These are phyloP conservation scores for Pseudopyrenochaeta lycopersici DNA, from an alignment of 2,329 filamentous ascomycete species.

Conservation along the genomic window DNA sequence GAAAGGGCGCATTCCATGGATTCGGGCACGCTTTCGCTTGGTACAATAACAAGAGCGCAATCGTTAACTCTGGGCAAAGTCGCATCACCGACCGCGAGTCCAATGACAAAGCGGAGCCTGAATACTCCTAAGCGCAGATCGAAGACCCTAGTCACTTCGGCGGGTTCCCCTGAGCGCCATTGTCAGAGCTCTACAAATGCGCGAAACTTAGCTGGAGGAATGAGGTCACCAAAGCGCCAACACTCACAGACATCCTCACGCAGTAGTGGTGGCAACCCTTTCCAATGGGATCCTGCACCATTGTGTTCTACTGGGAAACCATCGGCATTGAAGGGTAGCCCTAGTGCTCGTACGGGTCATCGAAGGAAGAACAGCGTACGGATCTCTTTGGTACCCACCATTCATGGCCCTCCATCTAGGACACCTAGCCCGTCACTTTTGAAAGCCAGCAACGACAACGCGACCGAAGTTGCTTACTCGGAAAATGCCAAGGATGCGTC, in stretches of 20 bases:
- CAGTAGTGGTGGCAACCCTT: constrained; percentile 58
- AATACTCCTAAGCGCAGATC: constrained; percentile 48
- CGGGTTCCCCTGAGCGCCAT: constrained; percentile 49
- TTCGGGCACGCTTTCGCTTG: constrained; percentile 28
- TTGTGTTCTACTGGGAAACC: constrained; percentile 47
- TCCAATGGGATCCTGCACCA: constrained; percentile 54
- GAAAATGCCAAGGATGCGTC: constrained; percentile 13
- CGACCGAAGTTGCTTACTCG: constrained; percentile 22
- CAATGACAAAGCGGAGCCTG: constrained; percentile 34
- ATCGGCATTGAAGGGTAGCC: constrained; percentile 56
- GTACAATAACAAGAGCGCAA: constrained; percentile 45
- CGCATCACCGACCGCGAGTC: constrained; percentile 39
- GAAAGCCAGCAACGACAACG: constrained; percentile 51
- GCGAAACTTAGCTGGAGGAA: constrained; percentile 43
- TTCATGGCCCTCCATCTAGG: constrained; percentile 50
- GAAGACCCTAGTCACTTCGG: constrained; percentile 46
- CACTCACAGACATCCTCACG: constrained; percentile 51
- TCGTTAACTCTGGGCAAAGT: constrained; percentile 45
- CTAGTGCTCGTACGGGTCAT: constrained; percentile 55
- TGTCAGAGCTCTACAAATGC: constrained; percentile 40
- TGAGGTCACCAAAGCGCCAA: constrained; percentile 46
- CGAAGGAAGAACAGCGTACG: constrained; percentile 56
- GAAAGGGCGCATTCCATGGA: constrained; percentile 9
- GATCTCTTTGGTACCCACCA: constrained; percentile 54
- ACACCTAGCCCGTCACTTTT: constrained; percentile 47